Evolutionary conservation across 495 filamentous ascomycete species (phyloP).

Genomic region (Trichoderma reesei): DNA sequence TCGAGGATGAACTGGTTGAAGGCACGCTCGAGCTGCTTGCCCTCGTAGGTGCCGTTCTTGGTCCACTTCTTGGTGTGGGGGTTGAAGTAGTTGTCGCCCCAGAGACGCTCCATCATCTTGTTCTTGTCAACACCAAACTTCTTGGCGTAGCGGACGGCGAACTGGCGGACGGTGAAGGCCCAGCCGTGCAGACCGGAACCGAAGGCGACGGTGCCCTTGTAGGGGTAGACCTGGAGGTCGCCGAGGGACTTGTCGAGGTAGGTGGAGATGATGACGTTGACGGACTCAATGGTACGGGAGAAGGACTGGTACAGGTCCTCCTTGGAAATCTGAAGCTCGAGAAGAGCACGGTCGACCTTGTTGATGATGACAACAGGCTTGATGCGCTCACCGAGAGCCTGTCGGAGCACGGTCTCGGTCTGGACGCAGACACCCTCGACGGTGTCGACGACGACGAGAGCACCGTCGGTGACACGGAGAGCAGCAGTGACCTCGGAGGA

Average conservation of each 20-base stretch:
- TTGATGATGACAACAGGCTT: conserved; percentile 99
- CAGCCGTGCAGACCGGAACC: conserved; percentile 99
- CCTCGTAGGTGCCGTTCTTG: conserved; percentile 68
- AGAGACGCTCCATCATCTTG: conserved; percentile 99
- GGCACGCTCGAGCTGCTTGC: conserved; percentile 85
- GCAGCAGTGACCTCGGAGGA: conserved; percentile 99
- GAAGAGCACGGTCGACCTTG: conserved; percentile 99
- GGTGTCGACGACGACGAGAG: conserved; percentile 98
- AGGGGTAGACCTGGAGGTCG: conserved; percentile 96
- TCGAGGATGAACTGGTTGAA: conserved; percentile 99
- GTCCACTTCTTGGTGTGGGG: conserved; percentile 99
- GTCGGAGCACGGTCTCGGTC: conserved; percentile 98
- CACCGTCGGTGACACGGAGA: conserved; percentile 99
- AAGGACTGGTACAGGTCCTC: conserved; percentile 99
- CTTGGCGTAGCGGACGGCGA: conserved; percentile 93
- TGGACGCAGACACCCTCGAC: conserved; percentile 99
- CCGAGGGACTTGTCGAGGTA: conserved; percentile 96
- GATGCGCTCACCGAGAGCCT: conserved; percentile 99
- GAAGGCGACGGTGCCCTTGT: conserved; percentile 95
- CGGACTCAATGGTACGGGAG: conserved; percentile 97
- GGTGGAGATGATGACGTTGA: conserved; percentile 98
- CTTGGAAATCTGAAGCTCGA: conserved; percentile 95
- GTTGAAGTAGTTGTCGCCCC: conserved; percentile 99
- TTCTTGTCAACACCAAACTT: conserved; percentile 98
- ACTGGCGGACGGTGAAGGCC: conserved; percentile 99